These are phyloP conservation scores for Irineochytrium annulatum DNA, from an alignment of 192 early-diverging fungal genomes.

Conservation along the genomic window DNA sequence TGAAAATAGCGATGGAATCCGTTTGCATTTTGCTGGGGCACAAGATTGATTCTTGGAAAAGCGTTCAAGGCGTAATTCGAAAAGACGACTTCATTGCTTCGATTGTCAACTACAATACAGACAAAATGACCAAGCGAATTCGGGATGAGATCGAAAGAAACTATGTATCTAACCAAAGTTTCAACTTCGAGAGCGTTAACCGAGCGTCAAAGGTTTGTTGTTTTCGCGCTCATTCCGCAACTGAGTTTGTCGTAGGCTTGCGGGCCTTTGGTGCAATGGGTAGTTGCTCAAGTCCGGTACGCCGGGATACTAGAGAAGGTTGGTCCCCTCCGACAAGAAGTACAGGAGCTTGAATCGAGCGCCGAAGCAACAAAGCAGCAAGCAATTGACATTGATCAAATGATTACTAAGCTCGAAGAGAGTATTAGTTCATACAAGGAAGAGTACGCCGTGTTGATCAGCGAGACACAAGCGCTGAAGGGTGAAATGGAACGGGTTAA, in stretches of 20 bases:
- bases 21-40: slow-evolving; percentile 93
- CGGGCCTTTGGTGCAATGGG: slow-evolving; percentile 98
- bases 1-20: slow-evolving; percentile 95
- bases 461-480: slow-evolving; percentile 86
- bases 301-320: slow-evolving; percentile 90
- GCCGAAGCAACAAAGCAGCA: slow-evolving; percentile 69
- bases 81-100: slow-evolving; percentile 96
- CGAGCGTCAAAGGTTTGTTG: slow-evolving; percentile 91
- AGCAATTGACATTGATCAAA: slow-evolving; percentile 69
- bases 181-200: slow-evolving; percentile 93
- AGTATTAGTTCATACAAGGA: slow-evolving; percentile 92
- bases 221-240: too few species aligned
- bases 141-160: slow-evolving; percentile 75
- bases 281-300: slow-evolving; percentile 91
- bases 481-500: slow-evolving; percentile 90
- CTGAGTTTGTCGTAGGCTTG: too few species aligned
- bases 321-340: slow-evolving; percentile 92
- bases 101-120: slow-evolving; percentile 95
- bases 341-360: slow-evolving; percentile 71
- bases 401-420: slow-evolving; percentile 79
- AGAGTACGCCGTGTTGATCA: slow-evolving; percentile 95
- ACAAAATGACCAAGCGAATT: slow-evolving; percentile 71
- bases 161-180: slow-evolving; percentile 81
- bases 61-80: slow-evolving; percentile 82
- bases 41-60: slow-evolving; percentile 84